Percentiles rank a stretch among this genome's conserved stretches.
Evolutionary conservation across 768 basidiomycete species (phyloP).

Genomic region (Tulasnella sp.): DNA sequence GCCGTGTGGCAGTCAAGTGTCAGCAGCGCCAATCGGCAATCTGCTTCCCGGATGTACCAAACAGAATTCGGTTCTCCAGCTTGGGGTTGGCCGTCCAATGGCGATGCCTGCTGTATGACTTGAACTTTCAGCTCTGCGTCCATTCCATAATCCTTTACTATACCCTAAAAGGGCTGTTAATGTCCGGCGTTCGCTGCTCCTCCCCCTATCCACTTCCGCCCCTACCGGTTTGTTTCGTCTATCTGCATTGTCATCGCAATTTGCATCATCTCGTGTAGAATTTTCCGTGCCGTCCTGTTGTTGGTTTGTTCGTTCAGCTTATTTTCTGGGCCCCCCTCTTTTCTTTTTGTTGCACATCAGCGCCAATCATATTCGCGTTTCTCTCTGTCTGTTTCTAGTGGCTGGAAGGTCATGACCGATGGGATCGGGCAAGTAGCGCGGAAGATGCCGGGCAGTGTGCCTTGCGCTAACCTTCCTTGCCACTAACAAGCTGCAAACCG

Average conservation of each 20-base stretch:
- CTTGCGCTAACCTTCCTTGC: not conserved
- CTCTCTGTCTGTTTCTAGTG: not conserved
- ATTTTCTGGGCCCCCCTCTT: not conserved
- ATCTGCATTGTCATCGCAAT: not conserved
- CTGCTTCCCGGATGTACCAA: constrained; percentile 1
- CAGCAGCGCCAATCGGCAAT: constrained; percentile 1
- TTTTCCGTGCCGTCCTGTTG: not conserved
- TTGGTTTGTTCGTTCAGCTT: not conserved
- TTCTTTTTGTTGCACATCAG: not conserved
- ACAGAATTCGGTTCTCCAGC: not conserved
- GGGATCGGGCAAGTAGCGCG: not conserved
- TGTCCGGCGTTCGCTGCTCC: not conserved
- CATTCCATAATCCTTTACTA: not conserved
- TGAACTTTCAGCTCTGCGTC: not conserved
- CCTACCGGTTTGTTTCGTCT: not conserved
- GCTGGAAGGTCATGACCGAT: not conserved
- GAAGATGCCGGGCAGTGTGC: not conserved
- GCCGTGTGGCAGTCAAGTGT: not conserved
- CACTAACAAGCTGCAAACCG: not conserved
- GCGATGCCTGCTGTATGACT: constrained; percentile 16
- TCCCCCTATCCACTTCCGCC: constrained; percentile 3
- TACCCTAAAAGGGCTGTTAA: constrained; percentile 1
- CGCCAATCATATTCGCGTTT: not conserved
- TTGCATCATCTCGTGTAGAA: constrained; percentile 1
- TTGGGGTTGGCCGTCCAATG: constrained; percentile 13